phyloP scores from a whole-genome alignment of 768 basidiomycete genomes.

The Serendipita sp. region DNA sequence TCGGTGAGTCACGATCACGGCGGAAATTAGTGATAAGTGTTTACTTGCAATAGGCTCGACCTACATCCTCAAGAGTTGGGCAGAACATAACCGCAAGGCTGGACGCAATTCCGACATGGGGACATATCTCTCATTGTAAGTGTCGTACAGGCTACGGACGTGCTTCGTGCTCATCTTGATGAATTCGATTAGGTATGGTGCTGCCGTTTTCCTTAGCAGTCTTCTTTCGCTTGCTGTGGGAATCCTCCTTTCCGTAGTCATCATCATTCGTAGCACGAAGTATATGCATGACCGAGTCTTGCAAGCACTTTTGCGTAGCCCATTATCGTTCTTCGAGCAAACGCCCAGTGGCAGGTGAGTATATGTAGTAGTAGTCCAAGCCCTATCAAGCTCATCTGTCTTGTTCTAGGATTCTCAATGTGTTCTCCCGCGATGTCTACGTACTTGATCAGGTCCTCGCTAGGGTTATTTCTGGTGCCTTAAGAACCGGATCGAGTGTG shows the following conservation, averaged over 20 bases:
- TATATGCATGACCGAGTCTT: constrained; percentile 69
- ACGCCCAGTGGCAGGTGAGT: constrained; percentile 70
- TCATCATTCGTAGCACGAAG: constrained; percentile 56
- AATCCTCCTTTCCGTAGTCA: constrained; percentile 60
- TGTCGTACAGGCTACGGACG: too few species aligned
- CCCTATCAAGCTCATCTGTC: background rate
- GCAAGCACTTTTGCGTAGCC: constrained; percentile 62
- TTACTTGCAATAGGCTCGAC: constrained; percentile 12
- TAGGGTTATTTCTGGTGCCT: constrained; percentile 54
- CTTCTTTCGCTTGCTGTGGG: constrained; percentile 38
- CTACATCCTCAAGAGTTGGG: constrained; percentile 59
- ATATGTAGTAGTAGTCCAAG: background rate
- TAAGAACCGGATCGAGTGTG: constrained; percentile 38
- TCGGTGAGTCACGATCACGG: constrained; percentile 18
- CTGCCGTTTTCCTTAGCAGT: constrained; percentile 51
- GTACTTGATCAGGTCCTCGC: constrained; percentile 71
- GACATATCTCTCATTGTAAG: constrained; percentile 23
- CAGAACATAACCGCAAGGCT: constrained; percentile 51
- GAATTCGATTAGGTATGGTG: constrained; percentile 21
- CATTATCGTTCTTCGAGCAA: constrained; percentile 75
- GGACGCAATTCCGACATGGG: constrained; percentile 43
- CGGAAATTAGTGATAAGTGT: background rate
- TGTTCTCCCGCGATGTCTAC: constrained; percentile 81
- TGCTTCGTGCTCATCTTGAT: too few species aligned
- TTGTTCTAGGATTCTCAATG: constrained; percentile 53